Evolutionary conservation across 2,329 filamentous ascomycete genomes (phyloP).

Genomic region (Alternaria panax): DNA sequence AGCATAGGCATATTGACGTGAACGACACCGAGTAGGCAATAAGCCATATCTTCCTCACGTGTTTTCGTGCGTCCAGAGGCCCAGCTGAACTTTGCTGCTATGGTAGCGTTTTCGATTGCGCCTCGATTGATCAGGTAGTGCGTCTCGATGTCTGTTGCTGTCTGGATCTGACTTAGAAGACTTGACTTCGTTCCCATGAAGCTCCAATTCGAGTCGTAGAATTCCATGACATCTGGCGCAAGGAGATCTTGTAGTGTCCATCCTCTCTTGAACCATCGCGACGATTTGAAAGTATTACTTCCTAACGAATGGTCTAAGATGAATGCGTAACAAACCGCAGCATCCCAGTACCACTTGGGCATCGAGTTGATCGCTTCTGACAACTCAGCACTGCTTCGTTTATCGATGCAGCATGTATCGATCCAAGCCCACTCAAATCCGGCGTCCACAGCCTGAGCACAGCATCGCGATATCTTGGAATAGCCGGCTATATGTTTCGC

Average conservation of each 20-base stretch:
- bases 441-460: neutral
- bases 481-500: neutral
- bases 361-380: neutral
- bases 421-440: neutral
- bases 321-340: neutral
- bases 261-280: neutral
- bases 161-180: rapidly evolving
- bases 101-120: neutral
- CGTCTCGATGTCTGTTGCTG: neutral
- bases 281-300: neutral
- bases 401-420: neutral
- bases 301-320: neutral
- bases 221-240: rapidly evolving
- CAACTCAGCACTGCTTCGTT: neutral
- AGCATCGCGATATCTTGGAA: neutral
- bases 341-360: neutral
- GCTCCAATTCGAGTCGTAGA: neutral
- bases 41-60: neutral
- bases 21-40: neutral
- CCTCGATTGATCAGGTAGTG: neutral
- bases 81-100: neutral
- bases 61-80: neutral
- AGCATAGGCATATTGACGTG: neutral
- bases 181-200: neutral
- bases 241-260: neutral